phyloP scores from a whole-genome alignment of 2,329 filamentous ascomycete genomes.

The Zopfia rhizophila region DNA sequence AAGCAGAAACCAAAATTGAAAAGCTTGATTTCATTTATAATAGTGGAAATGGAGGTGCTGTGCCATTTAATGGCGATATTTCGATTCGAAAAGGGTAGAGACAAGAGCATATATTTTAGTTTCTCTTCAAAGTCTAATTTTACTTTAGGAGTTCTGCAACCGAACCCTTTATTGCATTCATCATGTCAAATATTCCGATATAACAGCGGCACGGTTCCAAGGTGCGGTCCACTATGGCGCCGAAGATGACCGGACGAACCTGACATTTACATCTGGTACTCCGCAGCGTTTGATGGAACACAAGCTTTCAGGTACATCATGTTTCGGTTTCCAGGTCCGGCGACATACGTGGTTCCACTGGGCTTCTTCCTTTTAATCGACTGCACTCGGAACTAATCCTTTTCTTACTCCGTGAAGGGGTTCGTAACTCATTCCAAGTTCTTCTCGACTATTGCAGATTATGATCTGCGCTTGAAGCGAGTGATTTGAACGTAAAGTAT shows the following conservation, averaged over 20 bases:
- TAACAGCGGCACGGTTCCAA: constrained; percentile 54
- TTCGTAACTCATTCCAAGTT: constrained; percentile 62
- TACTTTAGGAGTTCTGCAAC: constrained; percentile 35
- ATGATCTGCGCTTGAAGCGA: constrained; percentile 57
- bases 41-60: constrained; percentile 48
- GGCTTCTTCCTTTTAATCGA: constrained; percentile 60
- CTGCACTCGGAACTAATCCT: constrained; percentile 56
- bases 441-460: constrained; percentile 63
- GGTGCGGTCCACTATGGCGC: constrained; percentile 38
- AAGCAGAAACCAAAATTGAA: constrained; percentile 35
- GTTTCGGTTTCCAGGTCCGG: constrained; percentile 55
- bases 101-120: no score
- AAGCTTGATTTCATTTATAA: constrained; percentile 43
- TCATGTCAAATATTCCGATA: constrained; percentile 60
- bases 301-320: constrained; percentile 54
- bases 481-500: constrained; percentile 58
- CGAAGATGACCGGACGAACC: constrained; percentile 30
- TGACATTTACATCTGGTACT: constrained; percentile 41
- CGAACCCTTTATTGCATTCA: constrained; percentile 49
- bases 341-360: constrained; percentile 54
- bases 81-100: constrained; percentile 29
- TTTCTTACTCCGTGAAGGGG: constrained; percentile 56
- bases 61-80: constrained; percentile 42
- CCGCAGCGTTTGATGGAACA: constrained; percentile 52
- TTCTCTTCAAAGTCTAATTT: no score